A percentile compares a stretch with the other conserved stretches of the same genome.
phyloP scores from a whole-genome alignment of 106 monocot species.

The Acanthochlamys bracteata region DNA sequence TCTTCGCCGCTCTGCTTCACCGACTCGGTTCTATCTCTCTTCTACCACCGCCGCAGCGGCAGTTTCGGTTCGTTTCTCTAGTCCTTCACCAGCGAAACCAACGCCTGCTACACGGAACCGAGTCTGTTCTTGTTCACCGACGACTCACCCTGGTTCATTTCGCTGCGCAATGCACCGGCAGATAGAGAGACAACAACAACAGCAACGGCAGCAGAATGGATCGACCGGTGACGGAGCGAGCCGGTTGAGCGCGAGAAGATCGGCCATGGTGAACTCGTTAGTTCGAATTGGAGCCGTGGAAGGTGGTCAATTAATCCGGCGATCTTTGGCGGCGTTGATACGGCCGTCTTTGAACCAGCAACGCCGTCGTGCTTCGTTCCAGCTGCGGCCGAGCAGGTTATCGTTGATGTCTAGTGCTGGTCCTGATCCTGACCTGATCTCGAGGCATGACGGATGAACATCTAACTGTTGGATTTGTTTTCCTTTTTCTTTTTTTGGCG shows the following conservation, averaged over 20 bases:
- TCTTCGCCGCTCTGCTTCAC: background rate
- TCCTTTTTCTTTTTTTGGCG: too few relatives aligned
- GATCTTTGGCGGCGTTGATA: constrained; percentile 21
- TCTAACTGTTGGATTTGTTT: too few relatives aligned
- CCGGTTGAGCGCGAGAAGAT: background rate
- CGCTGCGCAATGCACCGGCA: constrained; percentile 27
- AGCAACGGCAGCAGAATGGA: constrained; percentile 2
- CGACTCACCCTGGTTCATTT: constrained; percentile 39
- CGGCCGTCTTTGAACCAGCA: constrained; percentile 33
- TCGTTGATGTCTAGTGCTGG: constrained; percentile 21
- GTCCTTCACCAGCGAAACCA: background rate
- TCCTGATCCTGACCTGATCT: background rate
- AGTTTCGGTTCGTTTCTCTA: background rate
- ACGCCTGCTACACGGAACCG: constrained; percentile 1
- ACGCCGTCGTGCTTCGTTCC: constrained; percentile 19
- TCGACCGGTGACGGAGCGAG: constrained; percentile 2
- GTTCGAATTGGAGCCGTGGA: constrained; percentile 23
- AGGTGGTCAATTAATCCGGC: constrained; percentile 20
- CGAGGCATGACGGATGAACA: background rate
- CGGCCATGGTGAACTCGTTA: background rate
- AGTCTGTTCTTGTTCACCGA: constrained; percentile 39
- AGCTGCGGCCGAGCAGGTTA: constrained; percentile 31
- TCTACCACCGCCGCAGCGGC: background rate
- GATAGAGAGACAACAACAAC: background rate
- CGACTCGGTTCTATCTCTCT: background rate